These are phyloP conservation scores for Fusarium equiseti DNA, from an alignment of 2,329 filamentous ascomycete genomes.

Conservation along the genomic window DNA sequence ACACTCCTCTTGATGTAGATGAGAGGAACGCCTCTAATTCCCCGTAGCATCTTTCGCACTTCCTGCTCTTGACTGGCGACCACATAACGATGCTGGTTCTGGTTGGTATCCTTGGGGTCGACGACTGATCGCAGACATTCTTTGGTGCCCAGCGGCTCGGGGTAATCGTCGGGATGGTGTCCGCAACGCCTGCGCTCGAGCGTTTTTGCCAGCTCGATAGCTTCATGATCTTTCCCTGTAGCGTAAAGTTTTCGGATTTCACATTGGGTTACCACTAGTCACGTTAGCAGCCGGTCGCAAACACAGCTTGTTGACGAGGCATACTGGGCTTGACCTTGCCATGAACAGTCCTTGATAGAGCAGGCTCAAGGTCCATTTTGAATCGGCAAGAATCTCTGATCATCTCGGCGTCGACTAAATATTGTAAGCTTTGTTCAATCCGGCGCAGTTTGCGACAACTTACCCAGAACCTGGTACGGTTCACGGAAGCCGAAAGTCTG, in stretches of 20 bases:
- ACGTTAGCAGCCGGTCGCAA: conserved; percentile 39
- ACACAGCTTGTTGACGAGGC: conserved; percentile 48
- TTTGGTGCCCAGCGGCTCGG: conserved; percentile 74
- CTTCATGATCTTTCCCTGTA: conserved; percentile 65
- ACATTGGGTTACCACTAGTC: conserved; percentile 82
- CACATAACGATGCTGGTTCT: conserved; percentile 84
- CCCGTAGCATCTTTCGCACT: conserved; percentile 72
- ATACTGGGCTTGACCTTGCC: conserved; percentile 85
- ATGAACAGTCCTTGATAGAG: conserved; percentile 85
- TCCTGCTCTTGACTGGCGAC: conserved; percentile 79
- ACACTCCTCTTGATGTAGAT: conserved; percentile 84
- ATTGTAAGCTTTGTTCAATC: conserved; percentile 40
- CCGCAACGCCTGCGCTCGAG: conserved; percentile 83
- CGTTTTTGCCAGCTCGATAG: conserved; percentile 80
- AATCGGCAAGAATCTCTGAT: conserved; percentile 83
- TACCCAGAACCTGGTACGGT: conserved; percentile 89
- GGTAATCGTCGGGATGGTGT: conserved; percentile 78
- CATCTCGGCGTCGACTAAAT: conserved; percentile 82
- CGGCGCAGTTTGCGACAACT: conserved; percentile 38
- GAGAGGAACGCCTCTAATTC: conserved; percentile 78
- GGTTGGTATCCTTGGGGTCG: conserved; percentile 77
- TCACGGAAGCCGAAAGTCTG: conserved; percentile 91
- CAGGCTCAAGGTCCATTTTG: conserved; percentile 87
- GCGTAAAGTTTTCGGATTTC: conserved; percentile 83
- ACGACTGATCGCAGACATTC: conserved; percentile 82